These are phyloP conservation scores for Drechslerella dactyloides DNA, from an alignment of 2,329 filamentous ascomycete genomes.

Conservation along the genomic window DNA sequence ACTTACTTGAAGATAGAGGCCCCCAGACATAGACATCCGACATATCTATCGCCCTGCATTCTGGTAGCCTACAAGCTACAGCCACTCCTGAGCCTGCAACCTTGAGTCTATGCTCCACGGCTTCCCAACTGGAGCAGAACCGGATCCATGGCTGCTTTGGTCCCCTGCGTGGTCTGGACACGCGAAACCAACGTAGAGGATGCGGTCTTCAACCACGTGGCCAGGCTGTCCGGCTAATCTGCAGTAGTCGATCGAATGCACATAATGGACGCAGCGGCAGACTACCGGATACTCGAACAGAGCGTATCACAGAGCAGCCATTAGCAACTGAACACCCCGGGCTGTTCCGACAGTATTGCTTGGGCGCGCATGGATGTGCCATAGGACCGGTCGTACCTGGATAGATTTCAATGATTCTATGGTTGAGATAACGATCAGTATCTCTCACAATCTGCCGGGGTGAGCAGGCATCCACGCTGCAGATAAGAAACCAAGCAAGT, in stretches of 20 bases:
- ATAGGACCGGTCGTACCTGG: slow-evolving; percentile 13
- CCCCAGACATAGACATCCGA: not conserved
- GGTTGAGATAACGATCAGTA: not conserved
- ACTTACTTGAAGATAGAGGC: not conserved
- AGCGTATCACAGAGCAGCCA: not conserved
- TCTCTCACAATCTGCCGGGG: not conserved
- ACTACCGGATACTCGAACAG: not conserved
- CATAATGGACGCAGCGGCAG: slow-evolving; percentile 40
- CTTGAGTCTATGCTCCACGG: not conserved
- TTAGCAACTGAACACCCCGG: not conserved
- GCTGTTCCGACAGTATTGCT: not conserved
- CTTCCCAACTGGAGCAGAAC: not conserved
- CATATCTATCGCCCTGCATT: not conserved
- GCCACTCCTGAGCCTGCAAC: slow-evolving; percentile 1
- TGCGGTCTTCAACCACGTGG: slow-evolving; percentile 32
- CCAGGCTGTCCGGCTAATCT: slow-evolving; percentile 40
- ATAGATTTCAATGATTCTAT: slow-evolving; percentile 43
- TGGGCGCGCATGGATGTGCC: not conserved
- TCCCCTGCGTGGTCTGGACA: slow-evolving; percentile 40
- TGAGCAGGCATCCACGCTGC: not conserved
- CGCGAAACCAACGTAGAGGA: slow-evolving; percentile 34
- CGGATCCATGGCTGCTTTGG: not conserved
- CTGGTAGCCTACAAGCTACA: slow-evolving; percentile 2
- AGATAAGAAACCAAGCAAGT: not conserved
- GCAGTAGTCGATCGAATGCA: slow-evolving; percentile 42